A percentile compares a stretch with the other conserved stretches of the same genome.
Conservation (phyloP, 2,329 filamentous ascomycete genomes). For the Thelonectria discophora region DNA sequence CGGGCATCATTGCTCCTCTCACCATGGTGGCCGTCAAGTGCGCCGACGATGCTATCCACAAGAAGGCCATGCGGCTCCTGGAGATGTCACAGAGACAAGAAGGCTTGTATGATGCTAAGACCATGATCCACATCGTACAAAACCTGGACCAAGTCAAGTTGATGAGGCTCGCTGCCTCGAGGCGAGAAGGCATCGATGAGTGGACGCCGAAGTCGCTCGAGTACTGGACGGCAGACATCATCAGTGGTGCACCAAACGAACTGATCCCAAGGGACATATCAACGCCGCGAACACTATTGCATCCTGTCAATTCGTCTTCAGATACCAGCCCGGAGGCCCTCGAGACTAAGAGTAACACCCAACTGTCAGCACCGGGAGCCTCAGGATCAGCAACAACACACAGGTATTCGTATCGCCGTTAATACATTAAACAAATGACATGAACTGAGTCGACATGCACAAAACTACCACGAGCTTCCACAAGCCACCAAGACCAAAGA, state of each 20-base stretch:
- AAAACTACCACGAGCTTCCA: neutral
- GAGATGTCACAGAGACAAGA: constrained; percentile 24
- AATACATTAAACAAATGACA: constrained; percentile 1
- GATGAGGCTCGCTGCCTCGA: neutral
- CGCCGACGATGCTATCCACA: constrained; percentile 21
- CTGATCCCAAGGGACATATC: neutral
- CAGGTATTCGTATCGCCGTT: too few relatives aligned
- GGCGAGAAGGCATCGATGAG: neutral
- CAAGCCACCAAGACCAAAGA: neutral
- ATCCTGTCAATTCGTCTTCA: neutral
- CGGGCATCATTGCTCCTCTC: constrained; percentile 28
- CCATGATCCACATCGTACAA: constrained; percentile 20
- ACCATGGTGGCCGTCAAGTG: constrained; percentile 31
- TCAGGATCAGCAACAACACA: too few relatives aligned
- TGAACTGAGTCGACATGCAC: neutral
- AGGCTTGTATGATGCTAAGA: constrained; percentile 29
- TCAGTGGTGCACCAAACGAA: neutral
- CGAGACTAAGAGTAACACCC: neutral
- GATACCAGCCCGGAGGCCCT: neutral
- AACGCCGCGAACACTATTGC: constrained; percentile 1
- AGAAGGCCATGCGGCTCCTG: constrained; percentile 23
- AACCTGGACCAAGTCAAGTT: constrained; percentile 9
- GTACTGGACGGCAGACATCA: constrained; percentile 17
- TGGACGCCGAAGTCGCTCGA: constrained; percentile 8
- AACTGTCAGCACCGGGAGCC: too few relatives aligned